Conservation (phyloP, 2,329 filamentous ascomycete genomes). For the Thermothelomyces thermophilus region DNA sequence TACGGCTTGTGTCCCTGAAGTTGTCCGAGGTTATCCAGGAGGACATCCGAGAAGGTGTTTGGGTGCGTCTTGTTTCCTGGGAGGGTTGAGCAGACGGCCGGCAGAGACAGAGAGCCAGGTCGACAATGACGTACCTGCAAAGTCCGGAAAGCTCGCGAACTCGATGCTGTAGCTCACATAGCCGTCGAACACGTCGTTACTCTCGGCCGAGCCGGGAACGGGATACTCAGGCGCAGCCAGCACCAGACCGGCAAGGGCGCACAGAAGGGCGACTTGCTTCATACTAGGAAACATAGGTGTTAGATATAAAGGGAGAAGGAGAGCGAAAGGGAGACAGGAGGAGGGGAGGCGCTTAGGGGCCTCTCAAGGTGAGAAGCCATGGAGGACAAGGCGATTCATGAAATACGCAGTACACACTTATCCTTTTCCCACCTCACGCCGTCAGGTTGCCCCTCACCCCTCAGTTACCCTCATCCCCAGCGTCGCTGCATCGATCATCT, state of each 20-base stretch:
- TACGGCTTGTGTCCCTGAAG: conserved; percentile 51
- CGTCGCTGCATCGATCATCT: not conserved
- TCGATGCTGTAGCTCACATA: conserved; percentile 38
- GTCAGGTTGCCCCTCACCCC: no score
- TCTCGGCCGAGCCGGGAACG: conserved; percentile 13
- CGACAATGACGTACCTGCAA: conserved; percentile 19
- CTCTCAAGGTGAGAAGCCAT: no score
- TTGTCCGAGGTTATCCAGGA: conserved; percentile 50
- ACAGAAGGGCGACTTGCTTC: conserved; percentile 9
- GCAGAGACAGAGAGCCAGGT: conserved; percentile 29
- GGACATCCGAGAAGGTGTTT: conserved; percentile 54
- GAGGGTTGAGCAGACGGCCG: conserved; percentile 44
- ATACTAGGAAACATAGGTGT: conserved; percentile 3
- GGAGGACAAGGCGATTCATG: no score
- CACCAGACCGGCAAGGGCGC: conserved; percentile 2
- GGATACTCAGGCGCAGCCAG: conserved; percentile 15
- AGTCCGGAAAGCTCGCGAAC: conserved; percentile 35
- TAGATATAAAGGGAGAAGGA: not conserved
- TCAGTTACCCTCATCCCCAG: not conserved
- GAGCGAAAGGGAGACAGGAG: not conserved
- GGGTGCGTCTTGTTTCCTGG: conserved; percentile 47
- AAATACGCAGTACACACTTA: no score
- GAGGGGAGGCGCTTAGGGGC: no score
- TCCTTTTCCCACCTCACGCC: no score
- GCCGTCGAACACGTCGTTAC: conserved; percentile 32